Evolutionary conservation across 345 rosid species (phyloP), one percentile per base, ranked within the genome.

Genomic region (Sonneratia caseolaris): DNA sequence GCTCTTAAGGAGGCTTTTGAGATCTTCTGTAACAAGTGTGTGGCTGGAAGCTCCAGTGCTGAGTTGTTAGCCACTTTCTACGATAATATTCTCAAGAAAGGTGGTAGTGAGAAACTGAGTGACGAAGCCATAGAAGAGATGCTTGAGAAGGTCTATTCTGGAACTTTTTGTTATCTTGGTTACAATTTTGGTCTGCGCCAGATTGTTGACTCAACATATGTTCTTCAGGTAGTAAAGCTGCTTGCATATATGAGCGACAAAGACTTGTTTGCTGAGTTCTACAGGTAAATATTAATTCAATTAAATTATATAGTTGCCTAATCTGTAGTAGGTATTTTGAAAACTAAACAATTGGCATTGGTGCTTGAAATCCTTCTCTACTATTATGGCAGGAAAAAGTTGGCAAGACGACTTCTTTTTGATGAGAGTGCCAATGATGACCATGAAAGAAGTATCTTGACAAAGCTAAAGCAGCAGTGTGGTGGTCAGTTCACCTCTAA

Each of bases 251-350:
- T 87, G 45, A 84, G 91, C 57, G 96, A 92, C 73, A 92, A 92
- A 79, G 97, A 92, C 74, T 86, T 92, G 67, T 92, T 87, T 72
- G 97, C 92, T 0, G 97, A 92, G 76, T 92, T 90, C 71, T 90
- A 90, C 74, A 82, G 96, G 97, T 89, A 73, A 69, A 48, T n/a
- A 40, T 22, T 68, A 3, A 18, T 45, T 68, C 19, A 11, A 40
- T 68, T n/a, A 68, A 21, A 47, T n/a, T 3, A 45, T 37, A 45
- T 66, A 8, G 19, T 19, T 42, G 70, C 18, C 35, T 8, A 6
- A 16, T 42, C 36, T 16, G 22, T 42, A 7, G 18, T 22, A 3
- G 4, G 51, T 37, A 65, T 65, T 27, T 65, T 37, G 68, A 65
- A 16, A 40, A 65, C 37, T 65, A 16, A 65, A 65, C 32, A 9